Conservation (phyloP, 2,329 filamentous ascomycete species). For the Tolypocladium ophioglossoides region DNA sequence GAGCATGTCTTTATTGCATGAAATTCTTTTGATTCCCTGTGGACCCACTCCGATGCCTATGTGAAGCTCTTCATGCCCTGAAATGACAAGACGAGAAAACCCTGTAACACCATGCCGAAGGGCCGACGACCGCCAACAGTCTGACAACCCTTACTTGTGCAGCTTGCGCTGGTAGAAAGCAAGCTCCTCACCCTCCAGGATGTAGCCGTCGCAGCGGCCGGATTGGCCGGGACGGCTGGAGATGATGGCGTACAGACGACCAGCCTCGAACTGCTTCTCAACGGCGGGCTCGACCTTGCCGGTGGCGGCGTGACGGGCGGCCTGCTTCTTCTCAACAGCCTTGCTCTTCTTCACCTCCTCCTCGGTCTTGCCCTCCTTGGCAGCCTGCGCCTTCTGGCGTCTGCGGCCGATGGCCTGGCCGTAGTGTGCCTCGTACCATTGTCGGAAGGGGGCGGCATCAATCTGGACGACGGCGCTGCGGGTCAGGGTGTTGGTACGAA, state of each 20-base stretch:
- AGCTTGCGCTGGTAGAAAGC: slow-evolving; percentile 99
- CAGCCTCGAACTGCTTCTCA: slow-evolving; percentile 99
- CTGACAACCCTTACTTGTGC: slow-evolving; percentile 66
- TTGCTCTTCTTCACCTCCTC: slow-evolving; percentile 88
- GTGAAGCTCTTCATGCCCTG: slow-evolving; percentile 24
- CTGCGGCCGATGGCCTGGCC: slow-evolving; percentile 79
- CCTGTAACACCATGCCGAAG: slow-evolving; percentile 26
- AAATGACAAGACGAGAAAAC: slow-evolving; percentile 25
- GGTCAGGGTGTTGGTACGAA: slow-evolving; percentile 99
- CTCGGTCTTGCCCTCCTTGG: slow-evolving; percentile 49
- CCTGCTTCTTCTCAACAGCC: slow-evolving; percentile 93
- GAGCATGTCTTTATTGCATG: slow-evolving; percentile 16
- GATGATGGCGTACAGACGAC: slow-evolving; percentile 90
- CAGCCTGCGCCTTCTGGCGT: slow-evolving; percentile 69
- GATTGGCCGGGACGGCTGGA: slow-evolving; percentile 93
- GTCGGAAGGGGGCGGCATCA: slow-evolving; percentile 96
- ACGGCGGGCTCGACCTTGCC: slow-evolving; percentile 91
- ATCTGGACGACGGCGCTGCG: slow-evolving; percentile 97
- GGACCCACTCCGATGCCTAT: slow-evolving; percentile 26
- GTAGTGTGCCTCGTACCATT: slow-evolving; percentile 99
- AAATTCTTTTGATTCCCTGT: slow-evolving; percentile 26
- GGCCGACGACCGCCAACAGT: slow-evolving; percentile 11
- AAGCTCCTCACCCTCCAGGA: slow-evolving; percentile 98
- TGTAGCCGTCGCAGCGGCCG: slow-evolving; percentile 92
- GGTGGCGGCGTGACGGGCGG: slow-evolving; percentile 64